Evolutionary conservation across 1,139 yeast species (phyloP), one percentile per base, ranked within the genome.

Genomic region (Pneumocystis murina): DNA sequence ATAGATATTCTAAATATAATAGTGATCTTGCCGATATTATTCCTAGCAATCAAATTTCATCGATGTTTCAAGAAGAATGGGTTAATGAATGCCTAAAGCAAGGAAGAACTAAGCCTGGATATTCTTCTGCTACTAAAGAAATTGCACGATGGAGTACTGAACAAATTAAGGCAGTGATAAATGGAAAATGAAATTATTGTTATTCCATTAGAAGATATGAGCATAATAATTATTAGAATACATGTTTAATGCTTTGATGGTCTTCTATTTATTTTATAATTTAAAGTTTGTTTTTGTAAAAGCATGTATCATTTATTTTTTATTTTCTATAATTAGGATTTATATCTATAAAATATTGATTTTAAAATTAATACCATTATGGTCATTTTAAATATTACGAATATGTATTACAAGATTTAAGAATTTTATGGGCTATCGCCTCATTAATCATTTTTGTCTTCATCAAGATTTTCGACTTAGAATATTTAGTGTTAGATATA

Each of bases 61-160:
- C 63, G 43, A 60, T 59, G 33, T 40, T 66, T 54, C 66, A 59
- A 41, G 60, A 62, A n/a, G 67, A 65, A 14, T 66, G 67, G 67
- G 60, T 66, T 38, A 38, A 60, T 7, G 64, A 59, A 6, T 62
- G 66, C 43, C 24, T 66, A 54, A 65, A 62, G 41, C 60, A 59
- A 24, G 67, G 66, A n/a, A 62, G 67, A 16, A 38, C 65, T n/a
- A 66, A 65, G 43, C 41, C 58, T 24, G 64, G 60, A 10, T 57
- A 61, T 48, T 55, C 65, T 20, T 64, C 62, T 38, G 55, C 63
- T 12, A 66, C 67, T 30, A 66, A 66, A 60, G 67, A 66, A 48
- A 41, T 62, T 41, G 68, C 67, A 38, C 68, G 68, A 38, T 66
- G 67, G 67, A 67, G 67, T n/a, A 38, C 63, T 24, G 67, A 66